phyloP scores from a whole-genome alignment of 2,329 filamentous ascomycete species.

The Xenoacremonium recifei region DNA sequence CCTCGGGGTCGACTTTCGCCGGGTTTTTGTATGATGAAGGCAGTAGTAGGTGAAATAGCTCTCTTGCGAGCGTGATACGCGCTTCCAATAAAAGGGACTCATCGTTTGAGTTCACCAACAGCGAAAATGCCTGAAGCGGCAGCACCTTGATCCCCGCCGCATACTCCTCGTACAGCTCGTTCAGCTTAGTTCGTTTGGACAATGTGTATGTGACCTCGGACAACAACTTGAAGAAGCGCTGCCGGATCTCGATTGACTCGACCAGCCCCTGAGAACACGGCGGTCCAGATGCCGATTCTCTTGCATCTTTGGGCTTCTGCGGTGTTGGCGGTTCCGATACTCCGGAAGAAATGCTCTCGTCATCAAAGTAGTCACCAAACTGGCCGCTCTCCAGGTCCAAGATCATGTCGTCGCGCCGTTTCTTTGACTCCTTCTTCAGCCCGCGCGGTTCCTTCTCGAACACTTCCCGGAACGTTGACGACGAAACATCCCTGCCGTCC shows the following conservation, averaged over 20 bases:
- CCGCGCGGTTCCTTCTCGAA: constrained; percentile 61
- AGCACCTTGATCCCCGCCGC: constrained; percentile 57
- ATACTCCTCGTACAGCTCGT: constrained; percentile 59
- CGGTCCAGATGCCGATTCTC: constrained; percentile 20
- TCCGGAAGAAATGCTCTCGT: constrained; percentile 51
- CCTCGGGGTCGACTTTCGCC: constrained; percentile 33
- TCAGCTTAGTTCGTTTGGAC: constrained; percentile 38
- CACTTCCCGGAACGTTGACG: constrained; percentile 61
- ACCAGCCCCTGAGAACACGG: constrained; percentile 30
- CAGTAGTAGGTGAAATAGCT: constrained; percentile 46
- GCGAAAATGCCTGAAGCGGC: constrained; percentile 55
- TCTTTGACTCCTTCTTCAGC: constrained; percentile 40
- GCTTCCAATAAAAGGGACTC: constrained; percentile 35
- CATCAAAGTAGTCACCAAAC: constrained; percentile 60
- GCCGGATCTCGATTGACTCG: constrained; percentile 60
- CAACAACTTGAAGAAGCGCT: constrained; percentile 60
- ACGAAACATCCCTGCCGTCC: constrained; percentile 54
- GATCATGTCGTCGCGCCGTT: constrained; percentile 46
- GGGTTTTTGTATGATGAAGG: constrained; percentile 41
- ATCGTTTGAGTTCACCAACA: constrained; percentile 44
- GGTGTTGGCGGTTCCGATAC: constrained; percentile 46
- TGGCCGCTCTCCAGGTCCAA: constrained; percentile 60
- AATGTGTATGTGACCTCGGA: constrained; percentile 49
- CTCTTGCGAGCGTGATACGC: constrained; percentile 44
- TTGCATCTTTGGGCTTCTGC: constrained; percentile 32